Conservation (phyloP, 805 yeast genomes). For the Saccharomycopsis javanensis region DNA sequence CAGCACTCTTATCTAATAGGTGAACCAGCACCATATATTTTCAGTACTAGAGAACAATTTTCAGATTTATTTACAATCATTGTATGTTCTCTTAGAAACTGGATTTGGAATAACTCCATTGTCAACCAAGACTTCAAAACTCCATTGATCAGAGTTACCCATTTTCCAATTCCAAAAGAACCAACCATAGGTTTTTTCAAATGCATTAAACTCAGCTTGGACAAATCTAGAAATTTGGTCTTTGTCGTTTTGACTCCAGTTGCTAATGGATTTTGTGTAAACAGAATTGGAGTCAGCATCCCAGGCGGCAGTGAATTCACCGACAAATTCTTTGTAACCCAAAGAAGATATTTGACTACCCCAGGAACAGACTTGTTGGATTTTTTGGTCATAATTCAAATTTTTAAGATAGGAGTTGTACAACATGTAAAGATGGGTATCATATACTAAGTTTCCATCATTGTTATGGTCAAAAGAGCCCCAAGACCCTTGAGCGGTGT, state of each 20-base stretch:
- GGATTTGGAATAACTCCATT: conserved; percentile 54
- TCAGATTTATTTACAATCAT: conserved; percentile 6
- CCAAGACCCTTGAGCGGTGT: conserved; percentile 47
- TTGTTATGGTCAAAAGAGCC: conserved; percentile 27
- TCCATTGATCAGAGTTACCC: conserved; percentile 60
- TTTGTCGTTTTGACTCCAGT: conserved; percentile 36
- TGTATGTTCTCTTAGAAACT: conserved; percentile 41
- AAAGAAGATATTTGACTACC: conserved; percentile 37
- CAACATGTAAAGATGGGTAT: conserved; percentile 26
- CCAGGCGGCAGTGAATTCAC: conserved; percentile 65
- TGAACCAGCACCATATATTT: not conserved
- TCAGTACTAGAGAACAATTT: not conserved
- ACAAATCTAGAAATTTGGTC: conserved; percentile 41
- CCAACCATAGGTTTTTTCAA: conserved; percentile 46
- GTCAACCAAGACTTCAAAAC: conserved; percentile 40
- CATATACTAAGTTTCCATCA: conserved; percentile 54
- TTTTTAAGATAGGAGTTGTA: conserved; percentile 62
- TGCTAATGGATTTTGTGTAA: conserved; percentile 25
- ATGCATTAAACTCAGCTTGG: conserved; percentile 52
- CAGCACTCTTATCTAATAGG: not conserved
- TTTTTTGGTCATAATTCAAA: conserved; percentile 49
- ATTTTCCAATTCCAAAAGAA: conserved; percentile 68
- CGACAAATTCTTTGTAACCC: conserved; percentile 44
- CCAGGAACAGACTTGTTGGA: conserved; percentile 45
- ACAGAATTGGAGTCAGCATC: conserved; percentile 52